Evolutionary conservation across 23 red algal genomes (phyloP), one percentile per base, ranked within the genome.

Genomic region (Gracilaria domingensis): DNA sequence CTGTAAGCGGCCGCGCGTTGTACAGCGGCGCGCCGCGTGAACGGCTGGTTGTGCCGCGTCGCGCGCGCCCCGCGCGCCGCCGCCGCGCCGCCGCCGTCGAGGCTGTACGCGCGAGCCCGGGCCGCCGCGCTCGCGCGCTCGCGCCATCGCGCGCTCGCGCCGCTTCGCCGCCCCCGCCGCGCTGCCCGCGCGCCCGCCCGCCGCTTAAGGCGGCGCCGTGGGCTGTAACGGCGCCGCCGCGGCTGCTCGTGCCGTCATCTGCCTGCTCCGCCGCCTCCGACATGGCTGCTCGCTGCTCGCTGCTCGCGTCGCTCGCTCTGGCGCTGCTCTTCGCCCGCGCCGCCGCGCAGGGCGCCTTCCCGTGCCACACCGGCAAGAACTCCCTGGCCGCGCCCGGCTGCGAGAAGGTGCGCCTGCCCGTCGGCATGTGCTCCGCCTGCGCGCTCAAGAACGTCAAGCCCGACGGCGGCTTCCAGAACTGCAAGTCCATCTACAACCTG

Each of bases 401-500:
- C 54, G 61, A 47, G 39, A 28, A 61, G 21, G 86, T 90, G 23
- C 71, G 75, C 45, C 14, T 90, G 56, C 86, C 86, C 50, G 32
- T 33, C 47, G 75, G 77, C 33, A 51, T 90, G 51, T 90, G 74
- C 57, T 49, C 62, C 12, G 39, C 24, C 14, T 90, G 86, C 51
- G 58, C 57, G 8, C 51, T 90, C 8, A 80, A 36, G 58, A 20
- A 48, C 7, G 58, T 55, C 13, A 79, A n/a, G 14, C 8, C 12
- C 8, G 81, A 90, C 9, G 86, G 86, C 9, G 56, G 49, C 58
- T 90, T 90, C 57, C 40, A 62, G 33, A 80, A 90, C 73, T 90
- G 86, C 74, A 66, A 50, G 16, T 90, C 86, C 29, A 90, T 90
- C 56, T 90, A 90, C 74, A 81, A 62, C 30, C 13, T 80, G 2